These are phyloP conservation scores for Kuraishia floccosa DNA, from an alignment of 805 yeast species.

Conservation along the genomic window DNA sequence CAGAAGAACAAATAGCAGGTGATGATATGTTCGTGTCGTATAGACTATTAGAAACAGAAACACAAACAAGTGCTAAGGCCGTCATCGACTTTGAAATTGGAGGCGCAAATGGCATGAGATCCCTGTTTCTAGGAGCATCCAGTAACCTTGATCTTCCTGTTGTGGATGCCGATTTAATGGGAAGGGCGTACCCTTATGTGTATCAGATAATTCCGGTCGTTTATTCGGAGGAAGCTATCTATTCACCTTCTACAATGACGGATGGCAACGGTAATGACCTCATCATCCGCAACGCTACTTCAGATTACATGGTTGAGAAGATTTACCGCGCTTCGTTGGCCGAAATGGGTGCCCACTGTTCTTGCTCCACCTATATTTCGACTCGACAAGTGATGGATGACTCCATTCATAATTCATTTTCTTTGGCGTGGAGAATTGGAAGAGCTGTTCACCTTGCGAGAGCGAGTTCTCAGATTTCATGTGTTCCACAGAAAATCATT, in stretches of 20 bases:
- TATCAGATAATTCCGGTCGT: slow-evolving; percentile 27
- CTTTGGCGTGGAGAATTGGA: slow-evolving; percentile 38
- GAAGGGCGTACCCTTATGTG: slow-evolving; percentile 35
- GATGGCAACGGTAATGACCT: slow-evolving; percentile 26
- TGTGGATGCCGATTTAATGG: slow-evolving; percentile 34
- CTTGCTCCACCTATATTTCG: slow-evolving; percentile 9
- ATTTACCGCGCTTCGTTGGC: slow-evolving; percentile 27
- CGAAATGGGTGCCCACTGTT: slow-evolving; percentile 28
- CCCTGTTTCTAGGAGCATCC: slow-evolving; percentile 13
- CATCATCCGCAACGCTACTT: slow-evolving; percentile 13
- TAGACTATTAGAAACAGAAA: slow-evolving; percentile 15
- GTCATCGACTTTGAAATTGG: slow-evolving; percentile 30
- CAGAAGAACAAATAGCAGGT: slow-evolving; percentile 30
- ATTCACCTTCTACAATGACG: slow-evolving; percentile 15
- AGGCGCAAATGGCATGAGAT: slow-evolving; percentile 28
- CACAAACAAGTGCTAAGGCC: slow-evolving; percentile 17
- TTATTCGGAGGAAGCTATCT: slow-evolving; percentile 6
- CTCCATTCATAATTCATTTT: slow-evolving; percentile 17
- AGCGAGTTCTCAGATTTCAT: slow-evolving; percentile 22
- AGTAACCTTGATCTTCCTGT: slow-evolving; percentile 17
- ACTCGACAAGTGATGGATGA: slow-evolving; percentile 5
- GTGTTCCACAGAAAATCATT: slow-evolving; percentile 21
- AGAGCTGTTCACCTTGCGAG: slow-evolving; percentile 27
- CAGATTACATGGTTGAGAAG: slow-evolving; percentile 23
- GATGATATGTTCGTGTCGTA: slow-evolving; percentile 22